Evolutionary conservation across 495 filamentous ascomycete species (phyloP).

Genomic region (Gamarada debralockiae): DNA sequence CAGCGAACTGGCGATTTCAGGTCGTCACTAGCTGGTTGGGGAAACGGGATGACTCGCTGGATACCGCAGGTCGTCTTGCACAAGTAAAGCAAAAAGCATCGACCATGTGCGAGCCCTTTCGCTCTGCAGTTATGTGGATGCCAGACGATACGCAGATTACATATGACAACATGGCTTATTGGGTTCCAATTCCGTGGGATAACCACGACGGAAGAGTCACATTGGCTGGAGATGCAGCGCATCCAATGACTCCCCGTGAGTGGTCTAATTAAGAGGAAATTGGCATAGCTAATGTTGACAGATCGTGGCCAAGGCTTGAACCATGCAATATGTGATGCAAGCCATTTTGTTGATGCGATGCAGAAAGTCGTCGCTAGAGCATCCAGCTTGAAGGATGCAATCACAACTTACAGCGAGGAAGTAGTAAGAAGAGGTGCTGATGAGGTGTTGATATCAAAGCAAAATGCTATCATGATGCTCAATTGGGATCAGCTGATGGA

Average conservation of each 20-base stretch:
- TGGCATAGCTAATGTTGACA: too few species aligned
- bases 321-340: too few species aligned
- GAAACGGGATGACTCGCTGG: constrained; percentile 25
- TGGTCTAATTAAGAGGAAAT: too few species aligned
- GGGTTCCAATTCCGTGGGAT: constrained; percentile 42
- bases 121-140: constrained; percentile 37
- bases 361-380: too few species aligned
- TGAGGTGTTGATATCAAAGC: too few species aligned
- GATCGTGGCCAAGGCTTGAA: too few species aligned
- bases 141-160: constrained; percentile 39
- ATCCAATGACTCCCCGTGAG: constrained; percentile 63
- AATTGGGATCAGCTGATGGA: too few species aligned
- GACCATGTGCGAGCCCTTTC: constrained; percentile 35
- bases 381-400: too few species aligned
- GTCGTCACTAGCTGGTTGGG: constrained; percentile 8
- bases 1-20: constrained; percentile 41
- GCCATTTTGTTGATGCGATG: too few species aligned
- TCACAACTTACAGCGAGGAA: too few species aligned
- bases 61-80: constrained; percentile 26
- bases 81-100: constrained; percentile 34
- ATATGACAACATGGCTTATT: constrained; percentile 32
- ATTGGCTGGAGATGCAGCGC: constrained; percentile 57
- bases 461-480: too few species aligned
- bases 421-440: too few species aligned
- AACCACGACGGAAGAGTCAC: constrained; percentile 44